Conservation (phyloP, 2,329 filamentous ascomycete genomes). For the Verticillium zaregamsianum region DNA sequence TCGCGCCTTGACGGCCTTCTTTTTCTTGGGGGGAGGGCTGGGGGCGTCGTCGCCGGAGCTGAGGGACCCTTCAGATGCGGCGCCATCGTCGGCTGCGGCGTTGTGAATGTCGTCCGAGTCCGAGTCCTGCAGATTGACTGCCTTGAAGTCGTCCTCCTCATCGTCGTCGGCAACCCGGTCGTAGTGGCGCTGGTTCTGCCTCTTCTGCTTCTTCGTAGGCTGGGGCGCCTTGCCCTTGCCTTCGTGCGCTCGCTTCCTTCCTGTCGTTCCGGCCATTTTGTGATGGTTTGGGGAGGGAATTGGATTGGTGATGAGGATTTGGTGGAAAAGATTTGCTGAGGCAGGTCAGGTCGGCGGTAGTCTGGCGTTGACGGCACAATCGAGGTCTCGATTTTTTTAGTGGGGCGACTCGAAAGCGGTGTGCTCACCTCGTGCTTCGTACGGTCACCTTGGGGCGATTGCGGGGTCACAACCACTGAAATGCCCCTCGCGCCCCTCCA, state of each 20-base stretch:
- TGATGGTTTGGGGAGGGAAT: background rate
- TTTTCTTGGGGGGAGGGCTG: slow-evolving; percentile 20
- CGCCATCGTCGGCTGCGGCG: slow-evolving; percentile 45
- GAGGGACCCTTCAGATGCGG: slow-evolving; percentile 29
- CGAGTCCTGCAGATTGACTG: slow-evolving; percentile 52
- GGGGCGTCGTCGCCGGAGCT: slow-evolving; percentile 33
- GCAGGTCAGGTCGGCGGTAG: background rate
- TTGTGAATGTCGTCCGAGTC: slow-evolving; percentile 55
- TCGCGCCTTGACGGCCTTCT: slow-evolving; percentile 20
- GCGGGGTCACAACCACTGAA: background rate
- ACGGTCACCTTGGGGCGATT: background rate
- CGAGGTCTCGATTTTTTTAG: slow-evolving; percentile 1
- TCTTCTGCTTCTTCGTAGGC: slow-evolving; percentile 45
- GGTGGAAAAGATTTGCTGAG: background rate
- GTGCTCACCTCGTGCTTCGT: background rate
- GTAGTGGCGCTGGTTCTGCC: slow-evolving; percentile 47
- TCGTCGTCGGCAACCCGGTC: slow-evolving; percentile 30
- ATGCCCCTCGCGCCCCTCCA: background rate
- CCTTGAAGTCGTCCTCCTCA: slow-evolving; percentile 38
- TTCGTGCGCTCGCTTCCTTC: slow-evolving; percentile 27
- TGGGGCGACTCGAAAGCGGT: background rate
- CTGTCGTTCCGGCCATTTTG: slow-evolving; percentile 21
- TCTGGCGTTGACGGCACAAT: background rate
- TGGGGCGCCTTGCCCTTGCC: slow-evolving; percentile 29
- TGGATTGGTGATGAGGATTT: background rate